Percentiles rank a stretch among this genome's conserved stretches.
Conservation (phyloP, 2,329 filamentous ascomycete genomes). For the Leptodontidium sp. region DNA sequence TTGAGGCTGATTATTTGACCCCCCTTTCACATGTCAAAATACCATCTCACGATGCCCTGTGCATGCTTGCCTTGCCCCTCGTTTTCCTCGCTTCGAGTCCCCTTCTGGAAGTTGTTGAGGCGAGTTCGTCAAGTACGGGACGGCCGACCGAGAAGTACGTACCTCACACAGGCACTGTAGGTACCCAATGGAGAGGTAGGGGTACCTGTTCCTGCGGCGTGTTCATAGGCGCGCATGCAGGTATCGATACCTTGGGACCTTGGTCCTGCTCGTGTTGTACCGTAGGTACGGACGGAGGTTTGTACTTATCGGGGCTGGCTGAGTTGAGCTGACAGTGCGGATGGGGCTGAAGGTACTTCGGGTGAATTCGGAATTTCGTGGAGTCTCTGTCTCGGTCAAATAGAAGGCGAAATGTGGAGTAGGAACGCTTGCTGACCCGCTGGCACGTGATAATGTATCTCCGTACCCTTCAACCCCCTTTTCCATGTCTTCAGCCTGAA, state of each 20-base stretch:
- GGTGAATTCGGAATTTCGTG: constrained; percentile 4
- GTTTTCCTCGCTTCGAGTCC: constrained; percentile 12
- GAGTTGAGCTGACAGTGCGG: neutral
- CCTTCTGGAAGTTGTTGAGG: neutral
- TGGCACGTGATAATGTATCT: constrained; percentile 14
- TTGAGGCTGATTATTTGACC: neutral
- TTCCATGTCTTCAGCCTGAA: neutral
- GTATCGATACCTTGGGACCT: constrained; percentile 12
- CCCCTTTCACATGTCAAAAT: constrained; percentile 22
- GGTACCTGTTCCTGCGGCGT: constrained; percentile 22
- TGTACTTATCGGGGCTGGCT: neutral
- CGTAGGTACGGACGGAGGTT: neutral
- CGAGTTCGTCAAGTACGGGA: constrained; percentile 1
- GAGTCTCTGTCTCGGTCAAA: constrained; percentile 10
- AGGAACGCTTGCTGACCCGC: neutral
- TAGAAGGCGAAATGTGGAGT: constrained; percentile 13
- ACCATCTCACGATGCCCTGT: no score
- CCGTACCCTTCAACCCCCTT: neutral
- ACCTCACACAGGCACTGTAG: no score
- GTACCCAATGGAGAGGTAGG: neutral
- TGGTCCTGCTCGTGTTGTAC: neutral
- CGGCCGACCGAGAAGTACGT: neutral
- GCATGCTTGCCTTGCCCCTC: neutral
- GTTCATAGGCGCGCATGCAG: constrained; percentile 20
- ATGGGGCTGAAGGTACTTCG: neutral